These are phyloP conservation scores for Colletotrichum plurivorum DNA, from an alignment of 2,329 filamentous ascomycete genomes.

Conservation along the genomic window DNA sequence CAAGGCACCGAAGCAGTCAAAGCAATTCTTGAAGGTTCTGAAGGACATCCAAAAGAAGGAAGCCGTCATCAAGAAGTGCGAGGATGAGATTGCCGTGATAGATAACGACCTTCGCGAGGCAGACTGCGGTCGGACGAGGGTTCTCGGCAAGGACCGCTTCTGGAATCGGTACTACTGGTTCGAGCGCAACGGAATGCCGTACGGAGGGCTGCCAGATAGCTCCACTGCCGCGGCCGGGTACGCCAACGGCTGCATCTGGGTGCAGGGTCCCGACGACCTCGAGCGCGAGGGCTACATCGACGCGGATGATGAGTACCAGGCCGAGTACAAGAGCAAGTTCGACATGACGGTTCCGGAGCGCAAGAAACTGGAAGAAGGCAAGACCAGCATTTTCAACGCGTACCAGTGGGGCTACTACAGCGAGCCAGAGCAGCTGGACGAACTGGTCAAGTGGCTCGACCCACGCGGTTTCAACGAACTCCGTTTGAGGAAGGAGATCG, in stretches of 20 bases:
- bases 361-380: slow-evolving; percentile 87
- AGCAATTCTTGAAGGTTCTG: slow-evolving; percentile 88
- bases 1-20: slow-evolving; percentile 84
- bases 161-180: slow-evolving; percentile 99
- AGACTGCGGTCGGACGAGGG: slow-evolving; percentile 90
- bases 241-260: slow-evolving; percentile 95
- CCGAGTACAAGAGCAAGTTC: slow-evolving; percentile 83
- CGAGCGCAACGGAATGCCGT: slow-evolving; percentile 98
- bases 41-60: slow-evolving; percentile 93
- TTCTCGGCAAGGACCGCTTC: slow-evolving; percentile 94
- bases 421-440: slow-evolving; percentile 82
- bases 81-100: slow-evolving; percentile 86
- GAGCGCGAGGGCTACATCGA: slow-evolving; percentile 91
- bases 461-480: slow-evolving; percentile 87
- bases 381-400: slow-evolving; percentile 82
- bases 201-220: slow-evolving; percentile 86
- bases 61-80: slow-evolving; percentile 82
- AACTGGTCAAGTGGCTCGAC: slow-evolving; percentile 90
- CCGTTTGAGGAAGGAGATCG: slow-evolving; percentile 89
- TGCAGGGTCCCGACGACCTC: slow-evolving; percentile 93
- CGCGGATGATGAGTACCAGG: slow-evolving; percentile 76
- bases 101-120: slow-evolving; percentile 96
- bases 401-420: slow-evolving; percentile 93
- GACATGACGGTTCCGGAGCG: slow-evolving; percentile 88
- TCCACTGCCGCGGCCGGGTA: slow-evolving; percentile 91